These are phyloP conservation scores for Glycyrrhiza uralensis DNA, from an alignment of 306 rosid species.

Conservation along the genomic window DNA sequence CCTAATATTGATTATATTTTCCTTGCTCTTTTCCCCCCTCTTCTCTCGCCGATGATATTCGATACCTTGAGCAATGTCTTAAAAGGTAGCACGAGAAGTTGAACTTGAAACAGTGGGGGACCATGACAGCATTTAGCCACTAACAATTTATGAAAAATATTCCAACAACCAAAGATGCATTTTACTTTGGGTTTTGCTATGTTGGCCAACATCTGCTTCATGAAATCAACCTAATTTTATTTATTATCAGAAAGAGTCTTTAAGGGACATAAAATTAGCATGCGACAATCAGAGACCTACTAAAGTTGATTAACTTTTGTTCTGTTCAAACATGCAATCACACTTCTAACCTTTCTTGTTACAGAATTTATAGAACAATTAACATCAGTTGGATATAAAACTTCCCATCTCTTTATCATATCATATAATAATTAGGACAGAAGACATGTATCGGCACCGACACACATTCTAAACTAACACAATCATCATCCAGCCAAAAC, in stretches of 20 bases:
- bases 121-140: conserved; percentile 40
- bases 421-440: too few relatives aligned
- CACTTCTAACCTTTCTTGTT: too few relatives aligned
- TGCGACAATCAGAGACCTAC: not conserved
- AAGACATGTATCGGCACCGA: too few relatives aligned
- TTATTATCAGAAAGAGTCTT: not conserved
- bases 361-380: too few relatives aligned
- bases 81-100: conserved; percentile 27
- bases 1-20: conserved; percentile 39
- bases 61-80: conserved; percentile 40
- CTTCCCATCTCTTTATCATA: too few relatives aligned
- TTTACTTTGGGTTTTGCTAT: not conserved
- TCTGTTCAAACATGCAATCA: too few relatives aligned
- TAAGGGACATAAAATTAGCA: not conserved
- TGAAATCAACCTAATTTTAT: not conserved
- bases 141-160: not conserved
- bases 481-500: too few relatives aligned
- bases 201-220: not conserved
- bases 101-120: conserved; percentile 37
- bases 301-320: too few relatives aligned
- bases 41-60: conserved; percentile 40
- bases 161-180: conserved; percentile 7
- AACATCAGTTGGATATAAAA: too few relatives aligned
- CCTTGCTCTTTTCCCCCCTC: not conserved
- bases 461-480: too few relatives aligned